Evolutionary conservation across 2,329 filamentous ascomycete genomes (phyloP), one percentile per base, ranked within the genome.

Genomic region (Cercospora sesami): DNA sequence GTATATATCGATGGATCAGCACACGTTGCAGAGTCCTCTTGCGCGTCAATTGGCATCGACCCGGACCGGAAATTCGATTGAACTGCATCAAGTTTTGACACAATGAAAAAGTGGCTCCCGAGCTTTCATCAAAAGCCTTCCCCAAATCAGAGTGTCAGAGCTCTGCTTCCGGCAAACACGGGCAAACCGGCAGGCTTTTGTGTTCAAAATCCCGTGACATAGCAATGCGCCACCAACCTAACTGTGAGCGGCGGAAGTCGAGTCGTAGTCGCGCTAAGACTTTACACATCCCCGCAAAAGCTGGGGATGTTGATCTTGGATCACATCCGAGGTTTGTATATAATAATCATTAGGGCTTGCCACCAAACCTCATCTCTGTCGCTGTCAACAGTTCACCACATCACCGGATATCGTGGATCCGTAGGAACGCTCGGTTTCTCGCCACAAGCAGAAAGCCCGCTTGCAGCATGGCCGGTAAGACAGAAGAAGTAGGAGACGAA

Each of bases 391-490:
- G 14, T 26, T 8, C n/a, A 51, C 5, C 10, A 23, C 21, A 16
- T 12, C 21, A 51, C 9, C 21, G 18, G 18, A 23, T 23, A 14
- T 51, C 21, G 10, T 51, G 18, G 18, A 12, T n/a, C 18, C 3
- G 12, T 5, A 23, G n/a, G 10, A 12, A 48, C 8, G 21, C 45
- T 12, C 42, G 23, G 4, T 10, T 1, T 6, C 21, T 9, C 26
- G 8, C 5, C 26, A n/a, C 26, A 18, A 58, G 8, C 53, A 18
- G 36, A 18, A 8, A n/a, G 16, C n/a, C 14, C 16, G n/a, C 18
- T 30, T 5, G 30, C 33, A 59, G 45, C 23, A 67, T 67, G 65
- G 65, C 65, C 21, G 65, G 65, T 67, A 12, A 21, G 65, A 63
- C 14, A 33, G 12, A 23, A 42, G 18, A 39, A 9, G 30, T 16